Evolutionary conservation across 768 basidiomycete genomes (phyloP), one percentile per base, ranked within the genome.

Genomic region (Pilatotrama ljubarskyi): DNA sequence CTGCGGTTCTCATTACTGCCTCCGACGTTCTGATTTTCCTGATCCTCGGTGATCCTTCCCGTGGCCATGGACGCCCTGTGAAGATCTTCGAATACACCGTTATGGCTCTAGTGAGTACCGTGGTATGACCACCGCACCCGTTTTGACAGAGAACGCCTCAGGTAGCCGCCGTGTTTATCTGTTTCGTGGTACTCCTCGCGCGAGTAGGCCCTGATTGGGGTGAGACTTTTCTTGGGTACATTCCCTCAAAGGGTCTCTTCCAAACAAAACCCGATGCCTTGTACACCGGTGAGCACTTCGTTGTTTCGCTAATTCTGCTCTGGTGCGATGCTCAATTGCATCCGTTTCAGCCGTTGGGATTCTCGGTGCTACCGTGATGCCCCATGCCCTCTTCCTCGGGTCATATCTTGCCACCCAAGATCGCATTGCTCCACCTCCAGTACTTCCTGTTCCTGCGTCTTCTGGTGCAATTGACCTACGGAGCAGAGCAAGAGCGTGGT

Each of bases 311-410:
- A 2, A 22, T 17, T 20, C 22, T 7, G 42, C 38, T 54, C 51
- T 71, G n/a, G 68, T 9, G 62, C 73, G n/a, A 75, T 73, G 42
- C 26, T 61, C 65, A 70, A 11, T 69, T 71, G 66, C 70, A 18
- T 58, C 32, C 51, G 25, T 29, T 62, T 46, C 62, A 85, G 84
- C 85, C 43, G 82, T 88, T 52, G 88, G 88, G 24, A 85, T 91
- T 38, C 67, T 89, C 1, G 87, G 88, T 18, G 91, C 92, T 0
- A 96, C 93, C 2, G 86, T 93, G 53, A 95, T 95, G 93, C 94
- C 93, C 0, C 93, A 95, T 71, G 88, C 87, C 55, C 78, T 96
- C 18, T 93, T 90, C 77, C 78, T 96, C 13, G 94, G 93, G 4
- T 91, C 90, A 6, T 83, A 84, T 40, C 83, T 96, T 2, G 87